Percentiles rank a stretch among this genome's conserved stretches.
phyloP scores from a whole-genome alignment of 352 stramenopile species.

The Globisporangium ultimum region DNA sequence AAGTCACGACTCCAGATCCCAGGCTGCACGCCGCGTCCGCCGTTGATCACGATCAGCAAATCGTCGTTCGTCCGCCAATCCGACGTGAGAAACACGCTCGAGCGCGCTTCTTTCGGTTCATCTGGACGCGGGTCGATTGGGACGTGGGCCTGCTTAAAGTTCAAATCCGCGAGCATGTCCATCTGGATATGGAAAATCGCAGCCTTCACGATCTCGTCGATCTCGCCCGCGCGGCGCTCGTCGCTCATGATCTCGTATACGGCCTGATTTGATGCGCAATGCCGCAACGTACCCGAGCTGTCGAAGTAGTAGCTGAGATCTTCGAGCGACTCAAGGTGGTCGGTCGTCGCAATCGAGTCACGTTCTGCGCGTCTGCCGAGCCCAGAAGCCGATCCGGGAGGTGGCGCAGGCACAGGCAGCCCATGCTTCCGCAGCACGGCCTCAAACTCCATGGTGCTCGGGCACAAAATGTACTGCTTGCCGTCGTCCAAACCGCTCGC shows the following conservation, averaged over 20 bases:
- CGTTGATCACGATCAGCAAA: conserved; percentile 70
- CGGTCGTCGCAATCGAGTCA: conserved; percentile 45
- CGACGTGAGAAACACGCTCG: conserved; percentile 65
- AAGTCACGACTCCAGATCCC: conserved; percentile 79
- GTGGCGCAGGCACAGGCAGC: conserved; percentile 25
- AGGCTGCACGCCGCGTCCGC: conserved; percentile 54
- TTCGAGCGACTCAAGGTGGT: conserved; percentile 71
- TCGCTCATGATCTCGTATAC: conserved; percentile 79
- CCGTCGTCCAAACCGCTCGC: conserved; percentile 47
- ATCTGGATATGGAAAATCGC: conserved; percentile 86
- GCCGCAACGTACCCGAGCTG: conserved; percentile 53
- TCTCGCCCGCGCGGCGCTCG: conserved; percentile 54
- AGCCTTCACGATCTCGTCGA: conserved; percentile 79
- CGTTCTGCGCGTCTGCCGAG: conserved; percentile 17
- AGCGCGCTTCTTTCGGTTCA: conserved; percentile 66
- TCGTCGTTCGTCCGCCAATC: conserved; percentile 63
- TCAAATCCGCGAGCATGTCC: conserved; percentile 76
- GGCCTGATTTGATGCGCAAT: conserved; percentile 69
- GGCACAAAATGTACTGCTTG: conserved; percentile 76
- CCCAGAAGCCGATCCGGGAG: conserved; percentile 5
- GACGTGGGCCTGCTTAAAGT: conserved; percentile 70
- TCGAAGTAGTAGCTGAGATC: conserved; percentile 83
- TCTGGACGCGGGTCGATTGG: conserved; percentile 51
- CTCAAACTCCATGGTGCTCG: conserved; percentile 29
- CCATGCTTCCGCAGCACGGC: conserved; percentile 43